phyloP scores from a whole-genome alignment of 495 filamentous ascomycete species.

The Podospora pseudopauciseta region DNA sequence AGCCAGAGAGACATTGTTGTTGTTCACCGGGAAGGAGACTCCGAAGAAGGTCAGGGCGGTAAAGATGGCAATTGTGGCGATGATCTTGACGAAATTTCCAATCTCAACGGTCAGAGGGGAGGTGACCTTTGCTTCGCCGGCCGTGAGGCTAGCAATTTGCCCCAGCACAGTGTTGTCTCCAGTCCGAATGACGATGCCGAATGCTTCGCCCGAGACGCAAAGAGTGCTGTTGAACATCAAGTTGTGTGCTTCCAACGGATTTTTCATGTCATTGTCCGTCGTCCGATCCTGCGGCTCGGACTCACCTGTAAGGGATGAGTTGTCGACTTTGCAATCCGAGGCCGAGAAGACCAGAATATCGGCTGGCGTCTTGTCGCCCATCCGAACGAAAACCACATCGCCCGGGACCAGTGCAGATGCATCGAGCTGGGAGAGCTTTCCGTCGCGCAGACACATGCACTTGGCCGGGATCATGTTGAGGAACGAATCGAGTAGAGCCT shows the following conservation, averaged over 20 bases:
- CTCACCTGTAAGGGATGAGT: constrained; percentile 54
- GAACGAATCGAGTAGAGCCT: constrained; percentile 32
- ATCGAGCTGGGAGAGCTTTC: constrained; percentile 23
- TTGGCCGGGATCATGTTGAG: constrained; percentile 35
- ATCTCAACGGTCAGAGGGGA: constrained; percentile 20
- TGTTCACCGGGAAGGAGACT: constrained; percentile 22
- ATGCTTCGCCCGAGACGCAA: constrained; percentile 26
- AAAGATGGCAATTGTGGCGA: constrained; percentile 22
- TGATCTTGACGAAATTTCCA: constrained; percentile 27
- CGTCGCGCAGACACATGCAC: constrained; percentile 33
- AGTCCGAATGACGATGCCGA: constrained; percentile 62
- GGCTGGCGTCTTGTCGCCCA: constrained; percentile 66
- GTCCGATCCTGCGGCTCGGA: constrained; percentile 34
- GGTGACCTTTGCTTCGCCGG: constrained; percentile 16
- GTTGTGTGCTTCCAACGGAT: constrained; percentile 29
- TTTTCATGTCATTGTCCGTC: constrained; percentile 28
- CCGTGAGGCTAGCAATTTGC: constrained; percentile 49
- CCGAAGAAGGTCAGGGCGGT: constrained; percentile 18
- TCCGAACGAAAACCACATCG: constrained; percentile 63
- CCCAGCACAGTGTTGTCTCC: constrained; percentile 70
- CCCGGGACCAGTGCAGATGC: constrained; percentile 52
- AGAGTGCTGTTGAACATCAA: constrained; percentile 25
- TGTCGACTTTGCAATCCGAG: constrained; percentile 62
- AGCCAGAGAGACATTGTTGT: constrained; percentile 24
- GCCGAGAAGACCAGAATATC: constrained; percentile 58